Evolutionary conservation across 2,329 filamentous ascomycete genomes (phyloP).

Genomic region (Ophiocordyceps sinensis): DNA sequence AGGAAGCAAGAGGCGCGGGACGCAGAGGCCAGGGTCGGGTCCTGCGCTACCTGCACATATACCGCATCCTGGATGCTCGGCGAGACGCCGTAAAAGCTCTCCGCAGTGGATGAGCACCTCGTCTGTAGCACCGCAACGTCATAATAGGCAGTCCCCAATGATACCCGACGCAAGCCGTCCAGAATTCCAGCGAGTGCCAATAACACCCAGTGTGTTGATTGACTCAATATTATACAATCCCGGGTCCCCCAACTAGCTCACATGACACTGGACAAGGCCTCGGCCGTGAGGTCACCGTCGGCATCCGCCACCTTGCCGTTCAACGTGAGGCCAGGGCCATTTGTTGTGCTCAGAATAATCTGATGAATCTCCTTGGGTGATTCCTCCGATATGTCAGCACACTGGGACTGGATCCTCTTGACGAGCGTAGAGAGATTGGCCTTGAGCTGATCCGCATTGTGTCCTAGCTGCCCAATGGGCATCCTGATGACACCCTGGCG

Average conservation of each 20-base stretch:
- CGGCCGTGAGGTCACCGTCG: conserved; percentile 39
- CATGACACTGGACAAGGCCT: conserved; percentile 38
- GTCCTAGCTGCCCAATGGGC: conserved; percentile 81
- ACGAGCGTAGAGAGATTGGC: conserved; percentile 73
- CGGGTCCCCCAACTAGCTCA: conserved; percentile 18
- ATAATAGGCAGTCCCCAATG: conserved; percentile 5
- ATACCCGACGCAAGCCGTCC: conserved; percentile 12
- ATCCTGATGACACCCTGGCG: conserved; percentile 70
- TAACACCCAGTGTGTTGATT: neutral
- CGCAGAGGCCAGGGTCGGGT: conserved; percentile 27
- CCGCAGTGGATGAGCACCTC: conserved; percentile 18
- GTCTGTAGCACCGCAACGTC: neutral
- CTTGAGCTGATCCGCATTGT: conserved; percentile 74
- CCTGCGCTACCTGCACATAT: conserved; percentile 37
- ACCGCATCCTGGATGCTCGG: conserved; percentile 36
- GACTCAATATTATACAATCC: conserved; percentile 25
- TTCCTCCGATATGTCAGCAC: conserved; percentile 49
- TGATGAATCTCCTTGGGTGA: conserved; percentile 34
- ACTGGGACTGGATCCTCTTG: conserved; percentile 63
- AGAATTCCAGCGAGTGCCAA: neutral
- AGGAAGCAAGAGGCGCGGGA: conserved; percentile 28
- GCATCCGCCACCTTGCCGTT: conserved; percentile 61
- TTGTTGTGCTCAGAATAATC: conserved; percentile 72
- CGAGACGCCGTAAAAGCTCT: conserved; percentile 36
- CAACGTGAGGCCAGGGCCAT: conserved; percentile 75